These are phyloP conservation scores for Sungouiella blattae DNA, from an alignment of 805 yeast genomes.

Conservation along the genomic window DNA sequence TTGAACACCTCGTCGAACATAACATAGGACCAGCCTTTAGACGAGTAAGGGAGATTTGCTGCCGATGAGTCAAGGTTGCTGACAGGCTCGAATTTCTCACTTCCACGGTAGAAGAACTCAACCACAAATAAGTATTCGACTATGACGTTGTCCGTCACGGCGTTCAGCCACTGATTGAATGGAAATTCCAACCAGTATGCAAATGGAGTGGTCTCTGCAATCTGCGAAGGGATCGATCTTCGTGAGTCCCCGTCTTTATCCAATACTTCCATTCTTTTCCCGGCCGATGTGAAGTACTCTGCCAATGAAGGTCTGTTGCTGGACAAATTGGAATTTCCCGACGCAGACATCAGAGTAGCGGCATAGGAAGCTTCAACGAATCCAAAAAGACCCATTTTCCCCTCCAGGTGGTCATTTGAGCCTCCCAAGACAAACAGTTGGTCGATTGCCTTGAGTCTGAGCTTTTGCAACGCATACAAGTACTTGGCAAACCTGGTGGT, in stretches of 20 bases:
- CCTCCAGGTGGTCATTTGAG: conserved; percentile 19
- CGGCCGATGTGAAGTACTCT: conserved; percentile 53
- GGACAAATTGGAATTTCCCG: neutral
- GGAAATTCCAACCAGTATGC: conserved; percentile 70
- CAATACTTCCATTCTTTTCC: conserved; percentile 54
- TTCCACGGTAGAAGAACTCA: conserved; percentile 60
- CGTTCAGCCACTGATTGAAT: conserved; percentile 67
- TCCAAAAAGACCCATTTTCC: conserved; percentile 12
- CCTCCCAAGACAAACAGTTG: conserved; percentile 53
- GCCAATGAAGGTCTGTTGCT: conserved; percentile 21
- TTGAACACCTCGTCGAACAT: conserved; percentile 37
- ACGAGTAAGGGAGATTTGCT: conserved; percentile 1
- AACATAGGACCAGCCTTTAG: conserved; percentile 31
- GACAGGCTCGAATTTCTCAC: conserved; percentile 30
- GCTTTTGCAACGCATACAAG: conserved; percentile 63
- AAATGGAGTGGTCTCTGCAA: conserved; percentile 73
- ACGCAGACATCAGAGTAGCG: neutral
- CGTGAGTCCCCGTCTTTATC: conserved; percentile 38
- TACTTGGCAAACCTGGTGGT: conserved; percentile 73
- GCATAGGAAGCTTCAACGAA: conserved; percentile 4
- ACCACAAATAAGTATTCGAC: conserved; percentile 72
- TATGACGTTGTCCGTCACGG: conserved; percentile 70
- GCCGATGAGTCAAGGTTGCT: conserved; percentile 11
- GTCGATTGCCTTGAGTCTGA: conserved; percentile 56
- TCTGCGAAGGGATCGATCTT: conserved; percentile 63